Evolutionary conservation across 169 alveolate genomes (phyloP).

Genomic region (Plasmodium blacklocki): DNA sequence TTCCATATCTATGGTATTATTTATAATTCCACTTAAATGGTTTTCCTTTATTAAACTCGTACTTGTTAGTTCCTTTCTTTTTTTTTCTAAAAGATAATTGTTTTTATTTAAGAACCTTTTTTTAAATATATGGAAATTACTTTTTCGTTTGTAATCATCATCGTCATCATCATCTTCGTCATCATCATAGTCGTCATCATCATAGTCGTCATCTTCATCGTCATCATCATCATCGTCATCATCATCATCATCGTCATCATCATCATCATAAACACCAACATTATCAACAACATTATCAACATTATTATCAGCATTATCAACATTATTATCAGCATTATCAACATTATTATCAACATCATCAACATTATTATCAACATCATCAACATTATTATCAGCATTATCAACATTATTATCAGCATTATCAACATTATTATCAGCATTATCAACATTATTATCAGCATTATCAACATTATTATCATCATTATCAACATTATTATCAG

Average conservation of each 20-base stretch:
- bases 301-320: not conserved
- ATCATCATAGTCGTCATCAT: not conserved
- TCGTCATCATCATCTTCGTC: not conserved
- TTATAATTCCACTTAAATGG: slow-evolving; percentile 57
- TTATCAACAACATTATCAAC: no score
- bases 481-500: not conserved
- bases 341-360: not conserved
- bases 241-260: no score
- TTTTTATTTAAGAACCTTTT: not conserved
- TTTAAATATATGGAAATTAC: not conserved
- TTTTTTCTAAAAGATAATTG: no score
- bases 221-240: not conserved
- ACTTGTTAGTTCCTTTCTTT: no score
- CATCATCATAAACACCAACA: no score
- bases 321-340: not conserved
- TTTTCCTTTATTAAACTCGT: not conserved
- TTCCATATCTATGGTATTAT: slow-evolving; percentile 69
- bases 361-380: not conserved
- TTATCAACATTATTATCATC: not conserved
- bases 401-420: not conserved
- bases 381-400: no score
- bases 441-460: slow-evolving; percentile 2
- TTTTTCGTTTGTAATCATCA: not conserved
- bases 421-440: not conserved
- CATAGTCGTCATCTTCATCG: not conserved